A percentile compares a stretch with the other conserved stretches of the same genome.
phyloP scores from a whole-genome alignment of 371 early-diverging fungal species.

The Syncephalastrum racemosum region DNA sequence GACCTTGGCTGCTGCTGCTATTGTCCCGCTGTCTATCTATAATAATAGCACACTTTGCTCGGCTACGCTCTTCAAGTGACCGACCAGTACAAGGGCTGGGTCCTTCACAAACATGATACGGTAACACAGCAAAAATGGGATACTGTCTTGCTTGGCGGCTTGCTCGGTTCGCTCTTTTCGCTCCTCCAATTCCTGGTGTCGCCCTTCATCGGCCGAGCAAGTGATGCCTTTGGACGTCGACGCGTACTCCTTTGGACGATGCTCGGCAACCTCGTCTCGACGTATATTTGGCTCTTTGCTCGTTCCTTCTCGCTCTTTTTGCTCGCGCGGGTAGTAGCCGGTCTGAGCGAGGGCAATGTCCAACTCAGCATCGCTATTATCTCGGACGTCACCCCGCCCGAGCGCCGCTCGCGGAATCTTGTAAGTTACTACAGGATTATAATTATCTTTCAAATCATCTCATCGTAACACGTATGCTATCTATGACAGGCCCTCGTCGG shows the following conservation, averaged over 20 bases:
- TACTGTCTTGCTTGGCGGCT: slow-evolving; percentile 92
- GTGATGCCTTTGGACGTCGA: slow-evolving; percentile 86
- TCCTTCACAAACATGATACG: slow-evolving; percentile 13
- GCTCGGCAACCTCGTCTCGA: slow-evolving; percentile 89
- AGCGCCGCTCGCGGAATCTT: slow-evolving; percentile 67
- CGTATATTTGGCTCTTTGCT: slow-evolving; percentile 87
- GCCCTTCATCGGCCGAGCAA: slow-evolving; percentile 81
- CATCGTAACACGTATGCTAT: background rate
- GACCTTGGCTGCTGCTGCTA: background rate
- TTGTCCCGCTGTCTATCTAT: background rate
- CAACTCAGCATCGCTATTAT: slow-evolving; percentile 95
- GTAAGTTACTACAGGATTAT: slow-evolving; percentile 11
- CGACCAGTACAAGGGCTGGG: slow-evolving; percentile 39
- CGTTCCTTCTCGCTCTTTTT: slow-evolving; percentile 81
- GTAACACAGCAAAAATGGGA: slow-evolving; percentile 60
- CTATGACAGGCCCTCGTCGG: slow-evolving; percentile 87
- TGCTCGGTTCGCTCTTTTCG: slow-evolving; percentile 90
- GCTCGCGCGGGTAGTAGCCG: slow-evolving; percentile 87
- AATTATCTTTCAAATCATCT: background rate
- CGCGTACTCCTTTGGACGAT: slow-evolving; percentile 83
- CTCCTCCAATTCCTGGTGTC: slow-evolving; percentile 90
- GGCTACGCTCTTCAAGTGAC: slow-evolving; percentile 31
- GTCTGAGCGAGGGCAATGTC: slow-evolving; percentile 95
- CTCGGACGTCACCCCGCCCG: slow-evolving; percentile 85
- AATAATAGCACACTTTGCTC: slow-evolving; percentile 31